Evolutionary conservation across 2,329 filamentous ascomycete genomes (phyloP).

Genomic region (Malbranchea cinnamomea): DNA sequence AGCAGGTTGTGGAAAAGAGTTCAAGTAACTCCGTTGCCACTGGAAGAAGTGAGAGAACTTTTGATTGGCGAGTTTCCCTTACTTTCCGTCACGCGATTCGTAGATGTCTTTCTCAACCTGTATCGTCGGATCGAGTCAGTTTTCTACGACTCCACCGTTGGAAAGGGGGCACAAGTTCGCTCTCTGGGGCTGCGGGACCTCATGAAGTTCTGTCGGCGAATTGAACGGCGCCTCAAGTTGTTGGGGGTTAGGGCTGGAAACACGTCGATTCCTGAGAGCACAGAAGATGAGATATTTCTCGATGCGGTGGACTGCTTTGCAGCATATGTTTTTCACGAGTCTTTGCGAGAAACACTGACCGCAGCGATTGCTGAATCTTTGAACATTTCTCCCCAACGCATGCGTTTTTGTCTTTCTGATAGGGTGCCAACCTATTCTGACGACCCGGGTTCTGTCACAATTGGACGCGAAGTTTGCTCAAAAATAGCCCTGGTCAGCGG

Average conservation of each 20-base stretch:
- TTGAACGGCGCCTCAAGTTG: slow-evolving; percentile 48
- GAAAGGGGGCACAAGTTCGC: slow-evolving; percentile 31
- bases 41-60: slow-evolving; percentile 59
- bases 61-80: slow-evolving; percentile 56
- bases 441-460: slow-evolving; percentile 39
- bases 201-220: slow-evolving; percentile 76
- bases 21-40: slow-evolving; percentile 49
- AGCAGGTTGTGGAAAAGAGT: slow-evolving; percentile 73
- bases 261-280: slow-evolving; percentile 57
- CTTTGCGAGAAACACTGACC: slow-evolving; percentile 40
- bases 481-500: slow-evolving; percentile 38
- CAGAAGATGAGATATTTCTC: slow-evolving; percentile 73
- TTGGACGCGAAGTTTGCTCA: slow-evolving; percentile 50
- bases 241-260: slow-evolving; percentile 48
- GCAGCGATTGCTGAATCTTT: slow-evolving; percentile 66
- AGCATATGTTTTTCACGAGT: slow-evolving; percentile 56
- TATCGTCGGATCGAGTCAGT: slow-evolving; percentile 32
- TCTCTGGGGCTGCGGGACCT: slow-evolving; percentile 61
- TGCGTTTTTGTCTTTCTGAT: slow-evolving; percentile 59
- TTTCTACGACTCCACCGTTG: slow-evolving; percentile 24
- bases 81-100: slow-evolving; percentile 38
- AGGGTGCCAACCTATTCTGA: slow-evolving; percentile 59
- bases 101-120: slow-evolving; percentile 41
- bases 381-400: slow-evolving; percentile 68
- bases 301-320: slow-evolving; percentile 90